Evolutionary conservation across 2,329 filamentous ascomycete species (phyloP).

Genomic region (Aspergillus terreus): DNA sequence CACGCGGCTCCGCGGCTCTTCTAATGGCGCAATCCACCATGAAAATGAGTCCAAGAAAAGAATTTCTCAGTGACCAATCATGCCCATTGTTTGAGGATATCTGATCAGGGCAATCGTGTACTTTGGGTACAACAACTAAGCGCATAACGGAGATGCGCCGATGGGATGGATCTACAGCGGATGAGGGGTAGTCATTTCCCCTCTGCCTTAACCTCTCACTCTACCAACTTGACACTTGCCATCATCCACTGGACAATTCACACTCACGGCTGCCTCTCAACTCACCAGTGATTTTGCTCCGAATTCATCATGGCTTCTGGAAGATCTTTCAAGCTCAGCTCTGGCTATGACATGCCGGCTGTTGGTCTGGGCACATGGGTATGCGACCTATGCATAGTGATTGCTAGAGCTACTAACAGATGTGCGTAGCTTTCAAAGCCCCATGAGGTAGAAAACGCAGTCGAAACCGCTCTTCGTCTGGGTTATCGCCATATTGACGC

Average conservation of each 20-base stretch:
- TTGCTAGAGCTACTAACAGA: conserved; percentile 1
- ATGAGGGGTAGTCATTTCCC: too few relatives aligned
- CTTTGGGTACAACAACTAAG: too few relatives aligned
- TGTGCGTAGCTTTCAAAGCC: conserved; percentile 29
- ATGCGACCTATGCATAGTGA: background rate
- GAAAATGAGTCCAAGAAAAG: too few relatives aligned
- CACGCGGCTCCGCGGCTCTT: too few relatives aligned
- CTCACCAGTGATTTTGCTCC: background rate
- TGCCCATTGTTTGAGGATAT: too few relatives aligned
- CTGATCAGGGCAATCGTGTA: too few relatives aligned
- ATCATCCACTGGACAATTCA: too few relatives aligned
- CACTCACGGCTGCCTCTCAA: background rate
- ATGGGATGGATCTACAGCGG: too few relatives aligned
- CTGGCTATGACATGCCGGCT: conserved; percentile 40
- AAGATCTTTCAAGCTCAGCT: conserved; percentile 40
- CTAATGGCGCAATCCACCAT: too few relatives aligned
- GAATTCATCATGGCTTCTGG: conserved; percentile 29
- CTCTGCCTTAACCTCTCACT: background rate
- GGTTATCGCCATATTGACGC: conserved; percentile 44
- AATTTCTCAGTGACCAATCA: too few relatives aligned
- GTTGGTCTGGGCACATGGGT: conserved; percentile 44
- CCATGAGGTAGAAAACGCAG: conserved; percentile 47
- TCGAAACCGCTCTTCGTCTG: conserved; percentile 41
- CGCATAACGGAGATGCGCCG: too few relatives aligned
- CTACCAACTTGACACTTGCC: background rate